Evolutionary conservation across 2,329 filamentous ascomycete species (phyloP), one percentile per base, ranked within the genome.

Genomic region (Dryadomyces sulphureus): DNA sequence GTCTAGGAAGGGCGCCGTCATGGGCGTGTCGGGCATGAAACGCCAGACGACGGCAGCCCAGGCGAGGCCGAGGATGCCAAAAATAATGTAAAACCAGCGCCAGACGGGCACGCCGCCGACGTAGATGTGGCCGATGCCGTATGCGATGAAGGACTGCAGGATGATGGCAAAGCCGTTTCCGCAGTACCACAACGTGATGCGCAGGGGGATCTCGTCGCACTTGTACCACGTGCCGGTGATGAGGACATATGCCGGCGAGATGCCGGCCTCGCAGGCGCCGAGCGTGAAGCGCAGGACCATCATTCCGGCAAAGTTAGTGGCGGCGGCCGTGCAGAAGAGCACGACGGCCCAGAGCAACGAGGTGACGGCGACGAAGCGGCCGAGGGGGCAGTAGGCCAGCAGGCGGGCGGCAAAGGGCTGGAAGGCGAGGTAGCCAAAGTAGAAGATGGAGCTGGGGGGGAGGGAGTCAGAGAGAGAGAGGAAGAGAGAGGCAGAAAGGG

Each of bases 111-210:
- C 40, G 19, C 22, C 20, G 41, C 57, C 51, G 6, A 52, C 51
- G 25, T 46, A 44, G 19, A 8, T 19, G n/a, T n/a, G n/a, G 22
- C 60, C 60, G 40, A 66, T 63, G 24, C 62, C 64, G 40, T 66
- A 66, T 2, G 63, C 46, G 5, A 66, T 54, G 35, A 56, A 57
- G 7, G 62, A 63, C 5, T 63, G 63, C 7, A 65, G 47, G 39
- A 66, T 63, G 50, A 65, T 62, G 1, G 57, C 62, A 1, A n/a
- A 34, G 17, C 62, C 57, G 38, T 55, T 56, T 62, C 79, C 81
- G 42, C 65, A 70, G 60, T 82, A 83, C 81, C 81, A 84, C 45
- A 83, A 72, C 2, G 70, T 72, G 1, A 72, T 73, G 5, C 81
- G 64, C 0, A 68, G 64, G 0, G 74, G 76, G 38, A 49, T 47